Conservation (phyloP, 2,329 filamentous ascomycete species). For the Fusarium annulatum region DNA sequence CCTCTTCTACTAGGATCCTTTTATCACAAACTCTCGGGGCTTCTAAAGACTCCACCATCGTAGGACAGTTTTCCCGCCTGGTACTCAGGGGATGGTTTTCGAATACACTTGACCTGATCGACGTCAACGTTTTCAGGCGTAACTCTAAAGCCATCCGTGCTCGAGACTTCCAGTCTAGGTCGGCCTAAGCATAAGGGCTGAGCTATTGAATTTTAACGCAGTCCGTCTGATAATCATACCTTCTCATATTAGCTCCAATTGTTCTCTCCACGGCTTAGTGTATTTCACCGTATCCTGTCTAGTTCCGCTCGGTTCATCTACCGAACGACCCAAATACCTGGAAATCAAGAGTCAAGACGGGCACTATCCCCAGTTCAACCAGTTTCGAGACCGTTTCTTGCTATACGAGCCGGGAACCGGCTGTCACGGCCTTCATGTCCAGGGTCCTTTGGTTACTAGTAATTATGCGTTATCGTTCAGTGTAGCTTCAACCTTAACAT, state of each 20-base stretch:
- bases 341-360: background rate
- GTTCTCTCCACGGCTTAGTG: background rate
- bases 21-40: fast-evolving
- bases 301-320: background rate
- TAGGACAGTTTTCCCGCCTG: fast-evolving
- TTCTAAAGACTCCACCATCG: background rate
- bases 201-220: background rate
- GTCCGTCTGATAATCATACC: background rate
- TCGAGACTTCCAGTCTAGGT: background rate
- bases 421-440: background rate
- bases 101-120: background rate
- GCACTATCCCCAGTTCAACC: background rate
- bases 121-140: background rate
- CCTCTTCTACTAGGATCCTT: background rate
- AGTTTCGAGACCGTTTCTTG: background rate
- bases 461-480: background rate
- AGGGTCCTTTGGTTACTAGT: background rate
- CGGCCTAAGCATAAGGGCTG: background rate
- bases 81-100: background rate
- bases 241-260: background rate
- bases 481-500: background rate
- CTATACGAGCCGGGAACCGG: background rate
- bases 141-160: background rate
- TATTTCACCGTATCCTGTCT: background rate
- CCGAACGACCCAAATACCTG: background rate